phyloP scores from a whole-genome alignment of 1,284 basidiomycete genomes.

The Anthracocystis panici-leucophaei region DNA sequence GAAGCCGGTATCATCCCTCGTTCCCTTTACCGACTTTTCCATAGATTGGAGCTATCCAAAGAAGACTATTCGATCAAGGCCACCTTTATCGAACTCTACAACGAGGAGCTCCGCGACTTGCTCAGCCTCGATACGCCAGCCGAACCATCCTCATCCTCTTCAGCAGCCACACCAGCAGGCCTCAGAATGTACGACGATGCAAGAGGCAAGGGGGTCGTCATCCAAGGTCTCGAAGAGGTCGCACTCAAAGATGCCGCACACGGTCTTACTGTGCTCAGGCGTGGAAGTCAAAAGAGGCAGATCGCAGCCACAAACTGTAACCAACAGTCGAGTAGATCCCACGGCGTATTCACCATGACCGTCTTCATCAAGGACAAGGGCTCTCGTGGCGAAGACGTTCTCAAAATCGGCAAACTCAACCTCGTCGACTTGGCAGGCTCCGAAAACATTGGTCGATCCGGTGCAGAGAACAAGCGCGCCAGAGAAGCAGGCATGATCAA shows the following conservation, averaged over 20 bases:
- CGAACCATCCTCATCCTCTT: constrained; percentile 12
- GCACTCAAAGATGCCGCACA: constrained; percentile 85
- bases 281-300: constrained; percentile 90
- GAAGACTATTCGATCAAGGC: constrained; percentile 91
- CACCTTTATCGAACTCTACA: constrained; percentile 97
- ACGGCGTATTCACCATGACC: constrained; percentile 97
- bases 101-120: constrained; percentile 83
- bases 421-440: constrained; percentile 97
- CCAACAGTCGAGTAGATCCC: constrained; percentile 94
- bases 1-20: constrained; percentile 98
- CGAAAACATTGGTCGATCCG: constrained; percentile 95
- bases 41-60: constrained; percentile 79
- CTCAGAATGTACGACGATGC: constrained; percentile 86
- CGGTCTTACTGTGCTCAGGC: constrained; percentile 85
- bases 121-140: constrained; percentile 73
- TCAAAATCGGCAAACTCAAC: constrained; percentile 95
- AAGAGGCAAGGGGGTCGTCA: constrained; percentile 79
- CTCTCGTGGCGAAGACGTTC: constrained; percentile 81
- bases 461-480: constrained; percentile 93
- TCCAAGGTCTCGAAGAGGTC: constrained; percentile 94
- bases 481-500: constrained; percentile 99
- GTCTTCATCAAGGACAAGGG: constrained; percentile 90
- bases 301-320: constrained; percentile 98
- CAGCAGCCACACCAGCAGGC: constrained; percentile 15
- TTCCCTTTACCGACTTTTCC: constrained; percentile 90